Evolutionary conservation across 148 eudicot genomes (phyloP), one percentile per base, ranked within the genome.

Genomic region (Silene uniflora): DNA sequence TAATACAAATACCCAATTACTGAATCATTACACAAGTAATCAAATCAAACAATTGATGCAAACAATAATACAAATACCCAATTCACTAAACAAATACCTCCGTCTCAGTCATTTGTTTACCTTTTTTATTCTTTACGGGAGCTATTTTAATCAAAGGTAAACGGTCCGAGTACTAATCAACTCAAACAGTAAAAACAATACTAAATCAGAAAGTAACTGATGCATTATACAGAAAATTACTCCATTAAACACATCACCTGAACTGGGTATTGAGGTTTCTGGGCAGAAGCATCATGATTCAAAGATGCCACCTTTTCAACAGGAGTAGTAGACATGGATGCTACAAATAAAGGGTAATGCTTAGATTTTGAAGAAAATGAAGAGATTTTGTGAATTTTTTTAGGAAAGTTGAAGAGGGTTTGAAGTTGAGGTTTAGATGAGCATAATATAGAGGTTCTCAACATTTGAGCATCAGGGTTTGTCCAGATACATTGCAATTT

Each of bases 401-500:
- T 10, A 35, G 77, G 75, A 68, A 71, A 12, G 0, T 23, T 52
- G 62, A 61, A 69, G 25, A 74, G 47, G 76, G 54, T 24, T 47
- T 46, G 77, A 67, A 71, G 14, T 0, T 55, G 19, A 16, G 72
- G 75, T 10, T 52, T 35, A 4, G 19, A 67, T 16, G 29, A 21
- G 11, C 32, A 54, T 0, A 16, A 21, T 1, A 0, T 24, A 19
- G 21, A 62, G 17, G 42, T 64, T 66, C 70, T 71, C 14, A 66
- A 56, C 87, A 85, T 80, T 75, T 77, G 73, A 22, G 74, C 0
- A 25, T 83, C 19, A 54, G 78, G 39, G 62, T 47, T 22, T 67
- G 85, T 77, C 85, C 83, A 81, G 81, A 75, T 84, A 70, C 84
- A 80, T 70, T 76, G 74, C 22, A 73, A 10, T 49, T 59, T 29